Evolutionary conservation across 352 stramenopile genomes (phyloP).

Genomic region (Thraustochytrium striatum): DNA sequence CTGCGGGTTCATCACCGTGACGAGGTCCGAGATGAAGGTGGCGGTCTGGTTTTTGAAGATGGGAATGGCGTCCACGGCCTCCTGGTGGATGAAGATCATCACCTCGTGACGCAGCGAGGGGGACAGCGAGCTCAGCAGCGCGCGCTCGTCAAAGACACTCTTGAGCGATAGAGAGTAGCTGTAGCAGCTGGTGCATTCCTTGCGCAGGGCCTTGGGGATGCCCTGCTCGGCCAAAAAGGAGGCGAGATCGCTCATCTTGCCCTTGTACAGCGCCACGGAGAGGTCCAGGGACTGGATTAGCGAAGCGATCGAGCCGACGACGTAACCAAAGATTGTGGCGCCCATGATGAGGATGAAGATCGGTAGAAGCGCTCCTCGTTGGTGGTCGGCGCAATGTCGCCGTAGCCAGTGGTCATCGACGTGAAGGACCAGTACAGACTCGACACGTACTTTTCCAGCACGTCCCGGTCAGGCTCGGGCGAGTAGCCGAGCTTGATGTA

Average conservation of each 20-base stretch:
- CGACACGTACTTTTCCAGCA: constrained; percentile 58
- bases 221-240: constrained; percentile 63
- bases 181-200: constrained; percentile 56
- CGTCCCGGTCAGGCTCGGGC: constrained; percentile 45
- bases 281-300: constrained; percentile 62
- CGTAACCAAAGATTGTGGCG: constrained; percentile 67
- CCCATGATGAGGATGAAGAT: constrained; percentile 69
- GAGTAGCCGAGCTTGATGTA: constrained; percentile 29
- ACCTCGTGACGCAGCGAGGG: constrained; percentile 45
- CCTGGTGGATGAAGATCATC: constrained; percentile 48
- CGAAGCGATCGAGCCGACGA: constrained; percentile 64
- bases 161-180: constrained; percentile 57
- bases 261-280: constrained; percentile 59
- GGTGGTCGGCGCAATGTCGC: constrained; percentile 63
- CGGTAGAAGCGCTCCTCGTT: constrained; percentile 56
- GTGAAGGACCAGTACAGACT: constrained; percentile 69
- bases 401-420: constrained; percentile 70
- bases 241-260: constrained; percentile 61
- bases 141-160: constrained; percentile 56
- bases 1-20: constrained; percentile 45
- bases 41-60: constrained; percentile 41
- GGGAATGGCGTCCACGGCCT: constrained; percentile 22
- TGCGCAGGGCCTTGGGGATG: constrained; percentile 55
- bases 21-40: constrained; percentile 39
- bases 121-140: constrained; percentile 43